Base-by-base conservation (phyloP, 768 basidiomycete genomes). In the Tylopilus plumbeoviolaceoides region DNA sequence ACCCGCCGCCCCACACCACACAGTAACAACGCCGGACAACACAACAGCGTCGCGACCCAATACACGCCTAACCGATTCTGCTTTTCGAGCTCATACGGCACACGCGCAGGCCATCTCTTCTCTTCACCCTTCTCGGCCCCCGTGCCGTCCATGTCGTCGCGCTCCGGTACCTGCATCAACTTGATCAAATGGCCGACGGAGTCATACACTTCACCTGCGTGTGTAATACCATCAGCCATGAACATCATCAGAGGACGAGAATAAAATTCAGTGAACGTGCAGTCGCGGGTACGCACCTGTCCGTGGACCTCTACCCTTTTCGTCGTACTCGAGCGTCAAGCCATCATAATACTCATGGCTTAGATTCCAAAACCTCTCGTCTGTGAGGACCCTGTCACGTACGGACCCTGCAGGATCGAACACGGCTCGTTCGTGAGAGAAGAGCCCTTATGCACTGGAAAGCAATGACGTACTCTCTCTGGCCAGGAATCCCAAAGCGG, bases 171-270 rank as follows among this genome's bases (percentile, higher is more conserved):
- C 30, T 67, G 60, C 55, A 63, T 57, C 15, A 45, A 9, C 46
- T 48, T 57, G 42, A 66, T 63, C 65, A 67, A 51, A 17, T 30
- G 44, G 11, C 63, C 54, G 15, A 67, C 54, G 1, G 59, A 55
- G 23, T 57, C 50, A 36, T 60, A 64, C 12, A 67, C 65, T 45
- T 66, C 65, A 1, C 43, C 64, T 66, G 50, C n/a, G 18, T 17
- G 21, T 52, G 7, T 4, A 5, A 30, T 4, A 14, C 4, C 20
- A 23, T 58, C 41, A 50, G 36, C 5, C n/a, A 8, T 43, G 4
- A 15, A 17, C 18, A 21, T 9, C n/a, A 4, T n/a, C 4, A 35
- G n/a, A 5, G 15, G 20, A 7, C 40, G 31, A 43, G 23, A 18
- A 39, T 2, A 12, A n/a, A 21, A 31, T 3, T 23, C 23, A 20